Evolutionary conservation across 495 filamentous ascomycete species (phyloP).

Genomic region (Podospora pseudopauciseta): DNA sequence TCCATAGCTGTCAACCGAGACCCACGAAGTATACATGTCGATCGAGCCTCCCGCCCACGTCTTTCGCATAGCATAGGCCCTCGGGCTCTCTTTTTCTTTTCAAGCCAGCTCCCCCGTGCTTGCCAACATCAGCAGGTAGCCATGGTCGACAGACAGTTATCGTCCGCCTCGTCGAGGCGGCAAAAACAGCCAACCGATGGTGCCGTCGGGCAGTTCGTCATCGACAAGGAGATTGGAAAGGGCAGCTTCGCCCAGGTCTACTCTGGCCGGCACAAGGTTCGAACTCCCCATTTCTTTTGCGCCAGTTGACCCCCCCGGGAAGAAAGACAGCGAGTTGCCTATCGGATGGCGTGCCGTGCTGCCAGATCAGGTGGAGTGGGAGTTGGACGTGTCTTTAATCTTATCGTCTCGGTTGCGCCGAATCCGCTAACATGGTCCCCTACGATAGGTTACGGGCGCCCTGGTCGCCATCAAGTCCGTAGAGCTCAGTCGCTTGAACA

Average conservation of each 20-base stretch:
- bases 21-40: slow-evolving; percentile 45
- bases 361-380: background rate
- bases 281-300: slow-evolving; percentile 26
- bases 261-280: slow-evolving; percentile 76
- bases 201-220: slow-evolving; percentile 70
- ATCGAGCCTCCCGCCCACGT: slow-evolving; percentile 37
- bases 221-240: slow-evolving; percentile 83
- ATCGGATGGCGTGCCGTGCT: background rate
- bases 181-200: slow-evolving; percentile 48
- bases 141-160: slow-evolving; percentile 41
- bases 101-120: slow-evolving; percentile 33
- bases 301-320: background rate
- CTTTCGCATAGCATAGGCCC: slow-evolving; percentile 45
- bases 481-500: slow-evolving; percentile 81
- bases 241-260: slow-evolving; percentile 96
- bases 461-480: slow-evolving; percentile 95
- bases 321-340: background rate
- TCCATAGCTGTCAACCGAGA: slow-evolving; percentile 8
- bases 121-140: slow-evolving; percentile 44
- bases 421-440: background rate
- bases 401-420: background rate
- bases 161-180: slow-evolving; percentile 35
- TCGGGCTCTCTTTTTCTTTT: slow-evolving; percentile 38
- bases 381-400: background rate
- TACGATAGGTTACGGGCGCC: slow-evolving; percentile 50